Conservation (phyloP, 225 moss, liverwort and hornwort genomes). For the Climacium dendroides region DNA sequence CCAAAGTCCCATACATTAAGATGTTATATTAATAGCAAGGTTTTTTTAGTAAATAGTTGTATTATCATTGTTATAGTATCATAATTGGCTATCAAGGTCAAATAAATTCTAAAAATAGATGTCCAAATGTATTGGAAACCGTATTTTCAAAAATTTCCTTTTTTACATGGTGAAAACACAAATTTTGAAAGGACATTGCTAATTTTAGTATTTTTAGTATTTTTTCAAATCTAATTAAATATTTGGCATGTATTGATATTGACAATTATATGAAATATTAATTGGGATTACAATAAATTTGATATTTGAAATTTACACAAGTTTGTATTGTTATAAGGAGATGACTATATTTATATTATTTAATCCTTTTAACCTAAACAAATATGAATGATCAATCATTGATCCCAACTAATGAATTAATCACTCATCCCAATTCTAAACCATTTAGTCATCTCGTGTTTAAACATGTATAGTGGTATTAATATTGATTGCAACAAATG, state of each 20-base stretch:
- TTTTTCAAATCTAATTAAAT: neutral
- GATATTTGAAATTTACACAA: neutral
- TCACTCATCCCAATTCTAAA: no score
- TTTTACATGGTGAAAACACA: rapidly evolving
- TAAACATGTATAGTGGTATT: neutral
- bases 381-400: neutral
- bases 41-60: no score
- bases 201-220: no score
- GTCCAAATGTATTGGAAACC: rapidly evolving
- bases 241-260: rapidly evolving
- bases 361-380: neutral
- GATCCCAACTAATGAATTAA: no score
- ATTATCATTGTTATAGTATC: neutral
- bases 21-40: no score
- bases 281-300: neutral
- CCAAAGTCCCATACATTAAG: no score
- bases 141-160: neutral
- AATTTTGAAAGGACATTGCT: rapidly evolving
- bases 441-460: neutral
- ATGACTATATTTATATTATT: no score
- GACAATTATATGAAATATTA: neutral
- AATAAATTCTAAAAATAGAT: neutral
- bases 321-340: rapidly evolving
- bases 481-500: neutral
- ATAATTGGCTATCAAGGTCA: rapidly evolving